Conservation (phyloP, 768 basidiomycete genomes). For the Boletus insuetus region DNA sequence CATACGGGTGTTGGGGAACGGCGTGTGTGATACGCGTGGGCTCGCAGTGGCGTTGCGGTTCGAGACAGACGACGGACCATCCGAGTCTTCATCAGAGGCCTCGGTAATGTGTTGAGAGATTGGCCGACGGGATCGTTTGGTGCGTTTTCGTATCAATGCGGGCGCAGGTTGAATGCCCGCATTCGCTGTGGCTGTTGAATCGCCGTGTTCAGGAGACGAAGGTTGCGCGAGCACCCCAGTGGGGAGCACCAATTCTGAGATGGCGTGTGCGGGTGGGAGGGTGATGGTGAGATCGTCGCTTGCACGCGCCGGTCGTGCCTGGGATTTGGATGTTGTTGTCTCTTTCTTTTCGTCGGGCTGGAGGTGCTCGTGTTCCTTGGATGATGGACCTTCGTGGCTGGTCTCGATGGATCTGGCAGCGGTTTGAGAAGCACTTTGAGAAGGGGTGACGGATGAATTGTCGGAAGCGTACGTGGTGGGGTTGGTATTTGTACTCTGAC, state of each 20-base stretch:
- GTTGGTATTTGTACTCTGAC: background rate
- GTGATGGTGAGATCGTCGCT: slow-evolving; percentile 15
- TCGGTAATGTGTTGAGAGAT: slow-evolving; percentile 27
- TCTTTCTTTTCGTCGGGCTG: background rate
- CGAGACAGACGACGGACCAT: background rate
- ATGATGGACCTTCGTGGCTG: slow-evolving; percentile 11
- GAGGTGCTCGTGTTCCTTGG: slow-evolving; percentile 2
- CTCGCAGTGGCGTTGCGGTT: background rate
- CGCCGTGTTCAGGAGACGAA: background rate
- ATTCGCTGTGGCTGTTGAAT: background rate
- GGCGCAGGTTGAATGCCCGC: background rate
- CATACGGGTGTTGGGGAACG: background rate
- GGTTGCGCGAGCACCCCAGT: slow-evolving; percentile 13
- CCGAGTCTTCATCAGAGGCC: slow-evolving; percentile 20
- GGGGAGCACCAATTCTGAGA: slow-evolving; percentile 27
- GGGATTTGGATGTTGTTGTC: background rate
- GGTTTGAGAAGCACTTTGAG: slow-evolving; percentile 69
- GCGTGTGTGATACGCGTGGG: background rate
- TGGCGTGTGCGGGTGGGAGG: slow-evolving; percentile 27
- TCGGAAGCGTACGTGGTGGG: slow-evolving; percentile 43
- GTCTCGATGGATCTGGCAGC: slow-evolving; percentile 18
- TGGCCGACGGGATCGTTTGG: slow-evolving; percentile 13
- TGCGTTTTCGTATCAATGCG: slow-evolving; percentile 1
- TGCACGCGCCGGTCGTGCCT: background rate
- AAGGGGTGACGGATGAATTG: slow-evolving; percentile 68